Conservation (phyloP, 202 grass and related monocot genomes). For the Carex sylvatica region DNA sequence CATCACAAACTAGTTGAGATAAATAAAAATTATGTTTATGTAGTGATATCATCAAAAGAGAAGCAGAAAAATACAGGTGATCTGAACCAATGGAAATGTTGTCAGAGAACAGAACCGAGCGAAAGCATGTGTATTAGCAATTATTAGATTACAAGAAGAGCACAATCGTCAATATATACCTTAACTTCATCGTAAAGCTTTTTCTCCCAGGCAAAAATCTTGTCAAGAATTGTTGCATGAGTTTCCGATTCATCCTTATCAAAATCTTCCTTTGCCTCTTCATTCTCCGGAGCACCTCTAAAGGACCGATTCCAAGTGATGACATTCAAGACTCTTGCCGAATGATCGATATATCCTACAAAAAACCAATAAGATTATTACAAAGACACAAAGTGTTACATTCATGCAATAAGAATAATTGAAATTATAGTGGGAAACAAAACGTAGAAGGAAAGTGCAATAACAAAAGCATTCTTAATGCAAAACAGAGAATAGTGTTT, state of each 20-base stretch:
- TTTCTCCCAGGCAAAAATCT: slow-evolving; percentile 93
- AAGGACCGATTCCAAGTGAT: slow-evolving; percentile 92
- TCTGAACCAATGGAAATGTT: background rate
- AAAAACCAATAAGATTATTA: slow-evolving; percentile 6
- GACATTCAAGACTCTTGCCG: slow-evolving; percentile 80
- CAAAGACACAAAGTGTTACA: background rate
- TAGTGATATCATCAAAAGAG: background rate
- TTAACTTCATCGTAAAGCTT: slow-evolving; percentile 88
- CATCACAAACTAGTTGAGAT: background rate
- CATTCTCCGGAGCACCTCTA: slow-evolving; percentile 47
- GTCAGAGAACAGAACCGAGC: background rate
- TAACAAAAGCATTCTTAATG: background rate
- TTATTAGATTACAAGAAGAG: background rate
- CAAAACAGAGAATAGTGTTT: background rate
- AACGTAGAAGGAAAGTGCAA: background rate
- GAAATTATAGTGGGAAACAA: background rate
- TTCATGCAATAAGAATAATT: slow-evolving; percentile 21
- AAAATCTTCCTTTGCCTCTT: slow-evolving; percentile 53
- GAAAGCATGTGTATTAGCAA: background rate
- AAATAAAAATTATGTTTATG: background rate
- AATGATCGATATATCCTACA: slow-evolving; percentile 85
- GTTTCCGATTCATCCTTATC: slow-evolving; percentile 75
- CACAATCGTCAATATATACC: slow-evolving; percentile 39
- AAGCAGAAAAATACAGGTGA: background rate
- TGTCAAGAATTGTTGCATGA: slow-evolving; percentile 70